These are phyloP conservation scores for Gossypium schwendimanii DNA, from an alignment of 441 rosid species.

Conservation along the genomic window DNA sequence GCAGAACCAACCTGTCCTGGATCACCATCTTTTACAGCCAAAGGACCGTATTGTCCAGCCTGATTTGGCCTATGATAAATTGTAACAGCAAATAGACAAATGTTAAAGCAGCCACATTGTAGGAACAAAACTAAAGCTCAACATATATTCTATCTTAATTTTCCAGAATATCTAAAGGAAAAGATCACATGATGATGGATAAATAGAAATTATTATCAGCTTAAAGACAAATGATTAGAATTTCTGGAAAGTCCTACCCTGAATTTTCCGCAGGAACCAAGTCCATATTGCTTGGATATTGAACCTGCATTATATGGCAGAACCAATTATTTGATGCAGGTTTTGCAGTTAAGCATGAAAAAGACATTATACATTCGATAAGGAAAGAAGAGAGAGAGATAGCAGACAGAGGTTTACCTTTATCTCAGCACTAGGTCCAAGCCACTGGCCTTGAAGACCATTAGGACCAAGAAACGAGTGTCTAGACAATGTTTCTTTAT, in stretches of 20 bases:
- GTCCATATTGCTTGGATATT: constrained; percentile 72
- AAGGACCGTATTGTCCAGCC: constrained; percentile 30
- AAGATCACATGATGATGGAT: neutral
- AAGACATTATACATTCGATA: neutral
- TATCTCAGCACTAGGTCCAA: constrained; percentile 61
- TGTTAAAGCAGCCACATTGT: constrained; percentile 22
- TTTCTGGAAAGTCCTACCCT: constrained; percentile 29
- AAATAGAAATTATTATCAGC: neutral
- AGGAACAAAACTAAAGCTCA: constrained; percentile 8
- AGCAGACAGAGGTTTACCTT: constrained; percentile 43
- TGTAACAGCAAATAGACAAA: constrained; percentile 21
- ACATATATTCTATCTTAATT: neutral
- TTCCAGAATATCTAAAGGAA: neutral
- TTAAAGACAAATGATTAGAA: constrained; percentile 7
- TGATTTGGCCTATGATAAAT: constrained; percentile 42
- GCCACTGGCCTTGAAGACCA: constrained; percentile 86
- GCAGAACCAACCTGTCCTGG: constrained; percentile 35
- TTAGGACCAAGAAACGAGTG: constrained; percentile 90
- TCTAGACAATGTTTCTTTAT: constrained; percentile 84
- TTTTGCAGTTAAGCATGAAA: constrained; percentile 7
- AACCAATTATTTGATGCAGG: constrained; percentile 14
- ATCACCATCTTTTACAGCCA: constrained; percentile 37
- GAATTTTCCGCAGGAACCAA: constrained; percentile 38
- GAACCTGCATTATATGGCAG: constrained; percentile 50
- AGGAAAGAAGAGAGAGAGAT: neutral